These are phyloP conservation scores for Carpinus fangiana DNA, from an alignment of 306 rosid genomes.

Conservation along the genomic window DNA sequence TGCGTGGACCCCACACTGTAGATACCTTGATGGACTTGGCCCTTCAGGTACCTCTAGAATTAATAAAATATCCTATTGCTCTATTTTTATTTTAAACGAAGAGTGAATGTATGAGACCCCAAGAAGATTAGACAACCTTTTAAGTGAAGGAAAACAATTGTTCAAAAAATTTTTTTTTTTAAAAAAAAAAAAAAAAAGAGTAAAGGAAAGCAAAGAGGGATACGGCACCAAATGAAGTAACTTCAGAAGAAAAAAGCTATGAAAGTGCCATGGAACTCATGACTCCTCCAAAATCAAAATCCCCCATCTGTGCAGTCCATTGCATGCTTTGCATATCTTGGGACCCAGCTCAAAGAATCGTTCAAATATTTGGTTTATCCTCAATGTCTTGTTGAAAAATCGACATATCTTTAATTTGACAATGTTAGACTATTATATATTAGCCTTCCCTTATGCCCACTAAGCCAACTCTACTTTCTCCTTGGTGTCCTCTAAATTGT, in stretches of 20 bases:
- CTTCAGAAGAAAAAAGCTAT: not conserved
- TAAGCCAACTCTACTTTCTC: not conserved
- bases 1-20: constrained; percentile 95
- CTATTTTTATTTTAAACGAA: not conserved
- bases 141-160: not conserved
- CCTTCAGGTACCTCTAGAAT: constrained; percentile 52
- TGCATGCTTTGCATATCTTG: not conserved
- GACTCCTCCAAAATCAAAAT: constrained; percentile 1
- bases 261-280: not conserved
- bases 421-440: not conserved
- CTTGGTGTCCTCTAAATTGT: not conserved
- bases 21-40: constrained; percentile 82
- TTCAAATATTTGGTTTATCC: constrained; percentile 10
- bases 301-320: not conserved
- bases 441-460: constrained; percentile 15
- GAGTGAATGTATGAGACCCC: constrained; percentile 12
- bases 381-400: not conserved
- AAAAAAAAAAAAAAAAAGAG: no score
- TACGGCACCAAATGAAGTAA: constrained; percentile 9
- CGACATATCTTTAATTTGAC: not conserved
- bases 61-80: not conserved
- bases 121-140: not conserved
- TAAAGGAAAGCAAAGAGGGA: constrained; percentile 12
- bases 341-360: constrained; percentile 18
- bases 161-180: no score